Conservation (phyloP, 768 basidiomycete species). For the Bullera alba region DNA sequence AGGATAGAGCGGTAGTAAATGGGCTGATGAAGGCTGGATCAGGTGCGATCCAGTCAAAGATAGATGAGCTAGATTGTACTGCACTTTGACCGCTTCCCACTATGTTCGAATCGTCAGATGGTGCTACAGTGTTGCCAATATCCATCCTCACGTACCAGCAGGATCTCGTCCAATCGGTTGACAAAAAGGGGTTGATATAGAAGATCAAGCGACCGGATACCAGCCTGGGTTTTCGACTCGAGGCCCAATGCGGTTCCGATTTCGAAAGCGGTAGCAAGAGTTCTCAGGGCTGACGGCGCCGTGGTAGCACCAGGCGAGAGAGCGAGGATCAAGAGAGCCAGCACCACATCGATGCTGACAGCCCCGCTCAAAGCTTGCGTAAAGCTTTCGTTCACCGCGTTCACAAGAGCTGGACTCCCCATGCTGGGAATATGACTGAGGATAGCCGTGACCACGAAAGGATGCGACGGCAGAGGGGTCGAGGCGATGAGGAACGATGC, state of each 20-base stretch:
- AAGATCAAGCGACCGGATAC: background rate
- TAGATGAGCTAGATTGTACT: background rate
- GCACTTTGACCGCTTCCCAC: background rate
- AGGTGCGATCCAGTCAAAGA: background rate
- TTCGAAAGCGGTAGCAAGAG: background rate
- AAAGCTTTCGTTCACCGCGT: slow-evolving; percentile 16
- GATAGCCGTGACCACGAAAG: slow-evolving; percentile 20
- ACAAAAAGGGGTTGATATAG: background rate
- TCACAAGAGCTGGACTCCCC: background rate
- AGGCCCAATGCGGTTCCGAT: background rate
- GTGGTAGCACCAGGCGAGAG: slow-evolving; percentile 3
- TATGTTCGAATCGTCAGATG: background rate
- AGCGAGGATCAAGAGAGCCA: slow-evolving; percentile 18
- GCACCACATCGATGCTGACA: slow-evolving; percentile 9
- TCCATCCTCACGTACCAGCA: background rate
- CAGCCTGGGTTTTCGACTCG: background rate
- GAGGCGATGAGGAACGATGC: slow-evolving; percentile 17
- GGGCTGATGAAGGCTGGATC: background rate
- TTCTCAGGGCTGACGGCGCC: background rate
- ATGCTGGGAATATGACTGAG: slow-evolving; percentile 3
- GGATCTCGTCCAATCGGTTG: background rate
- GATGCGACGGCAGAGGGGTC: slow-evolving; percentile 15
- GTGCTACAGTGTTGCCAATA: background rate
- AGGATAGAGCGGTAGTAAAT: background rate
- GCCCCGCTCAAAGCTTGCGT: slow-evolving; percentile 12